Evolutionary conservation across 331 rosid genomes (phyloP).

Genomic region (Malus hybrid): DNA sequence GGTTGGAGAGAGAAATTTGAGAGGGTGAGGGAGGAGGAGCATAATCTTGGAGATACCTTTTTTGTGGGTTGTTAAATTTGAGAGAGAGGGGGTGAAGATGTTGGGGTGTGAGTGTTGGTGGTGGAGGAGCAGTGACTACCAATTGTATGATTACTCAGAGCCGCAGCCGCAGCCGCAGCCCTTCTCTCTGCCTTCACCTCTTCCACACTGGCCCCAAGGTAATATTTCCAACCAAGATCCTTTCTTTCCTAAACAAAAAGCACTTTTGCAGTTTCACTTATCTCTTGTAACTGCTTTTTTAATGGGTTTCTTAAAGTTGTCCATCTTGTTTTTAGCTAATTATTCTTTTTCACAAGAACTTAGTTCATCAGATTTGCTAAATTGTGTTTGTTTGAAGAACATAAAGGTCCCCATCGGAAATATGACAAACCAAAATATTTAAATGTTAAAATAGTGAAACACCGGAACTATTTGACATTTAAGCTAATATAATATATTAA

Average conservation of each 20-base stretch:
- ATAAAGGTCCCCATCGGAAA: too few relatives aligned
- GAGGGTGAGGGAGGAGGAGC: background rate
- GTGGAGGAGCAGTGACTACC: conserved; percentile 37
- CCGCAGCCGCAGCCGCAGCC: conserved; percentile 50
- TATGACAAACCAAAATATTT: too few relatives aligned
- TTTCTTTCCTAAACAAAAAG: background rate
- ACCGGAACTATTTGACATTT: too few relatives aligned
- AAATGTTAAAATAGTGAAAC: too few relatives aligned
- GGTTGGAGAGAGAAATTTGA: background rate
- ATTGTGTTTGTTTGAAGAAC: background rate
- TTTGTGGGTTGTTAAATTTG: background rate
- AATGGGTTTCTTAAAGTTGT: background rate
- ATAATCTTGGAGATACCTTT: background rate
- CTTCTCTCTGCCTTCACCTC: conserved; percentile 67
- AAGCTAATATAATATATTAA: too few relatives aligned
- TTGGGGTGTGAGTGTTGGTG: conserved; percentile 56
- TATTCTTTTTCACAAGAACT: background rate
- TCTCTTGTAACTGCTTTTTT: background rate
- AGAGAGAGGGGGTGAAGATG: conserved; percentile 25
- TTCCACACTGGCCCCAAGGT: conserved; percentile 89
- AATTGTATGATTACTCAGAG: conserved; percentile 10
- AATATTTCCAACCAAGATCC: background rate
- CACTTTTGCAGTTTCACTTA: background rate
- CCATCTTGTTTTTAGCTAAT: background rate
- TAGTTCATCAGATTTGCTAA: background rate